phyloP scores from a whole-genome alignment of 1,284 basidiomycete species.

The Cutaneotrichosporon sp. region DNA sequence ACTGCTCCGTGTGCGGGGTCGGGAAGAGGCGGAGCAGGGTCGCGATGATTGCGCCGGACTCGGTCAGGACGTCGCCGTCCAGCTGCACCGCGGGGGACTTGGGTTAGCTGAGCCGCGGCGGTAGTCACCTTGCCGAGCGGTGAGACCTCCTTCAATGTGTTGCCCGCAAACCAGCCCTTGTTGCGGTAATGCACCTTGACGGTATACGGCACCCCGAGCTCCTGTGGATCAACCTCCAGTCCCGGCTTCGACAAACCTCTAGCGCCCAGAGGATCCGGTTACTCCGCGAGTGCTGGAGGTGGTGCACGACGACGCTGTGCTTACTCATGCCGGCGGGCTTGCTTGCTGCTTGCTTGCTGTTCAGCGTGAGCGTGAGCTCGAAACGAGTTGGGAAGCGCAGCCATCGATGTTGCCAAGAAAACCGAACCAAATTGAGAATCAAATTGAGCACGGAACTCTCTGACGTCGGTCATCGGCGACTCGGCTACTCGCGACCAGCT shows the following conservation, averaged over 20 bases:
- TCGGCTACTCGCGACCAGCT: too few species aligned
- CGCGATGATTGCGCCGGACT: slow-evolving; percentile 37
- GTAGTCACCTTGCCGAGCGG: slow-evolving; percentile 29
- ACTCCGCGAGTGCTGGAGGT: slow-evolving; percentile 37
- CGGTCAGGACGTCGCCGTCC: slow-evolving; percentile 29
- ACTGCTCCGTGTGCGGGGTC: slow-evolving; percentile 15
- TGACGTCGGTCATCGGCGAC: too few species aligned
- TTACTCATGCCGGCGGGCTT: too few species aligned
- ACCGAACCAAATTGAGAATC: too few species aligned
- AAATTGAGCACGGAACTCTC: too few species aligned
- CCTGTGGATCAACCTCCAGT: slow-evolving; percentile 14
- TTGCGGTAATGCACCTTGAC: slow-evolving; percentile 34
- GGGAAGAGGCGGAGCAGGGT: slow-evolving; percentile 17
- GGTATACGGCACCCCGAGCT: slow-evolving; percentile 32
- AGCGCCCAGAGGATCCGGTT: slow-evolving; percentile 27
- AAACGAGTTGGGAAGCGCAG: too few species aligned
- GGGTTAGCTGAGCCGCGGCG: not conserved
- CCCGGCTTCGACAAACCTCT: slow-evolving; percentile 33
- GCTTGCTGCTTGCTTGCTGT: too few species aligned
- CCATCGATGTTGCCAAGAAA: too few species aligned
- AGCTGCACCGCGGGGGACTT: slow-evolving; percentile 32
- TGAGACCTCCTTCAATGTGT: slow-evolving; percentile 22
- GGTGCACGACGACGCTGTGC: slow-evolving; percentile 35
- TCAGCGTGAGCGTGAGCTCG: too few species aligned
- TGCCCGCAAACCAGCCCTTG: slow-evolving; percentile 22